These are phyloP conservation scores for Thymus quinquecostatus DNA, from an alignment of 257 asterid genomes.

Conservation along the genomic window DNA sequence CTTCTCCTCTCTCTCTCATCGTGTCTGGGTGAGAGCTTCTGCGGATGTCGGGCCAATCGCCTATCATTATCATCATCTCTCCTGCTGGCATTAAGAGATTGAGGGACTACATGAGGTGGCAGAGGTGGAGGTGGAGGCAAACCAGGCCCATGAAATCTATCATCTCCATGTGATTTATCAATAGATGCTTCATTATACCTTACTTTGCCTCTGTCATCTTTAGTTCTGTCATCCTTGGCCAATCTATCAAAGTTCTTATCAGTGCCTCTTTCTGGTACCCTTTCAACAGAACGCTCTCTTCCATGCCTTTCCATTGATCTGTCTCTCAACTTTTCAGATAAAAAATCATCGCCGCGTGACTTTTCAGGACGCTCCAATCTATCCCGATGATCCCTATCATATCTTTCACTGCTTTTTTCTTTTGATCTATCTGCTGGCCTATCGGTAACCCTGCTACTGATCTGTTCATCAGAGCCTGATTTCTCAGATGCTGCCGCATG, in stretches of 20 bases:
- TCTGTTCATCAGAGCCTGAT: slow-evolving; percentile 65
- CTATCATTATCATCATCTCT: slow-evolving; percentile 93
- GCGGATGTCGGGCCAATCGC: slow-evolving; percentile 77
- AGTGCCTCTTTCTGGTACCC: slow-evolving; percentile 69
- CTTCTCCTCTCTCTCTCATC: slow-evolving; percentile 92
- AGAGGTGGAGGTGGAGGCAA: slow-evolving; percentile 99
- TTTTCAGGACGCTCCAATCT: slow-evolving; percentile 81
- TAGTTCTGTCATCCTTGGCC: slow-evolving; percentile 74
- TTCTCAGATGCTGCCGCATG: slow-evolving; percentile 56
- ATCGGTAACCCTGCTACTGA: slow-evolving; percentile 52
- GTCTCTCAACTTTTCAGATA: slow-evolving; percentile 80
- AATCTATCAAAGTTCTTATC: slow-evolving; percentile 83
- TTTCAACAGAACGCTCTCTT: slow-evolving; percentile 91
- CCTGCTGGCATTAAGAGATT: slow-evolving; percentile 69
- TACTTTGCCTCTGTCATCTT: slow-evolving; percentile 77
- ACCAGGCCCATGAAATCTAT: slow-evolving; percentile 74
- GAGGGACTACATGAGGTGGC: slow-evolving; percentile 90
- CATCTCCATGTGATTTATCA: slow-evolving; percentile 76
- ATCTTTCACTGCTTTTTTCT: slow-evolving; percentile 81
- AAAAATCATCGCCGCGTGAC: slow-evolving; percentile 69
- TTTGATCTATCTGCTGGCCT: slow-evolving; percentile 70
- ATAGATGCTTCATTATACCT: slow-evolving; percentile 58
- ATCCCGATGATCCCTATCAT: slow-evolving; percentile 82
- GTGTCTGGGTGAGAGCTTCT: slow-evolving; percentile 90
- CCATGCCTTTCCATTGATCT: slow-evolving; percentile 85